A percentile compares a stretch with the other conserved stretches of the same genome.
Evolutionary conservation across 2,329 filamentous ascomycete genomes (phyloP).

Genomic region (Calonectria fujianensis): DNA sequence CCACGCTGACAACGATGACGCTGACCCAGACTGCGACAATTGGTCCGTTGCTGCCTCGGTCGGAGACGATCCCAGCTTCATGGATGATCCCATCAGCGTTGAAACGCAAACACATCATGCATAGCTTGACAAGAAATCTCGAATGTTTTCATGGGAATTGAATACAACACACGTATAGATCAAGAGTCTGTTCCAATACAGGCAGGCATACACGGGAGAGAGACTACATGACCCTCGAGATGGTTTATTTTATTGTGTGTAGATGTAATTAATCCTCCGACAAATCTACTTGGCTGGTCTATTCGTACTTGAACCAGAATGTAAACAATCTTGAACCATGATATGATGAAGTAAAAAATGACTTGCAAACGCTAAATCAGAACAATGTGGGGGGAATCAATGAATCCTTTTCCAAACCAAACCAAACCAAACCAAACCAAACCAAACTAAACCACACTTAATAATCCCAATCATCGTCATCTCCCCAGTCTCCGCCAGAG

Average conservation of each 20-base stretch:
- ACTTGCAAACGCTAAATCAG: slow-evolving; percentile 35
- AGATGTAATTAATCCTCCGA: slow-evolving; percentile 22
- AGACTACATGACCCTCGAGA: not conserved
- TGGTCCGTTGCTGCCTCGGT: slow-evolving; percentile 39
- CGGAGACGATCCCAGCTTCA: slow-evolving; percentile 28
- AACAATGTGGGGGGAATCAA: not conserved
- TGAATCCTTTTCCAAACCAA: slow-evolving; percentile 14
- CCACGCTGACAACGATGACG: slow-evolving; percentile 6
- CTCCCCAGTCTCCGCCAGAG: slow-evolving; percentile 54
- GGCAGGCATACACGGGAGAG: not conserved
- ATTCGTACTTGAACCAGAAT: slow-evolving; percentile 3
- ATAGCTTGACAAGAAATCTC: not conserved
- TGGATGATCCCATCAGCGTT: slow-evolving; percentile 22
- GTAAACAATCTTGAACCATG: slow-evolving; percentile 34
- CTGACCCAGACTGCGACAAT: slow-evolving; percentile 31
- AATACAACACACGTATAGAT: slow-evolving; percentile 10
- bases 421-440: slow-evolving; percentile 18
- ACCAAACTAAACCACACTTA: slow-evolving; percentile 35
- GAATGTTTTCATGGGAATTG: not conserved
- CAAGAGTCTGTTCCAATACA: not conserved
- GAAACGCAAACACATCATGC: slow-evolving; percentile 3
- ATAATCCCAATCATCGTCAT: slow-evolving; percentile 55
- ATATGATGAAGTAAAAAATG: not conserved
- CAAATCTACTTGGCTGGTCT: not conserved
- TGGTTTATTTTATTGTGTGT: slow-evolving; percentile 14